These are phyloP conservation scores for Russula compacta DNA, from an alignment of 768 basidiomycete species.

Conservation along the genomic window DNA sequence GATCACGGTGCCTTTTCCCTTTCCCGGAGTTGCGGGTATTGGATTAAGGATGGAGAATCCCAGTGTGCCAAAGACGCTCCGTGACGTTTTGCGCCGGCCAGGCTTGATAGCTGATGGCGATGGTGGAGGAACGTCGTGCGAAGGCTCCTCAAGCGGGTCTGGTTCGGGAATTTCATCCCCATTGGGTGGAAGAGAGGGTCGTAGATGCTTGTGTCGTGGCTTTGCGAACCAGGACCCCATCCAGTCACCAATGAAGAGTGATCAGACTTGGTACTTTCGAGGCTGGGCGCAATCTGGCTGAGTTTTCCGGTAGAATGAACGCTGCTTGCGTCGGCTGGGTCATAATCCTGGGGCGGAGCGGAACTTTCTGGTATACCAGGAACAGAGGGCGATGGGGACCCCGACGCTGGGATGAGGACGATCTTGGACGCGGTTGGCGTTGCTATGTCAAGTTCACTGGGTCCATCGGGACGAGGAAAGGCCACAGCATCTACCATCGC, in stretches of 20 bases:
- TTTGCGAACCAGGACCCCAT: slow-evolving; percentile 69
- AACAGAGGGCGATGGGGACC: not conserved
- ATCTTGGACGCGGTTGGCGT: slow-evolving; percentile 15
- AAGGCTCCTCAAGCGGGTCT: slow-evolving; percentile 8
- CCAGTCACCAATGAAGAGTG: slow-evolving; percentile 50
- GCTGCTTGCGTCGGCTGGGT: slow-evolving; percentile 9
- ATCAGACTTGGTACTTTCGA: slow-evolving; percentile 25
- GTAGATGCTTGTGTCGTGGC: slow-evolving; percentile 31
- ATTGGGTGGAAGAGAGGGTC: slow-evolving; percentile 14
- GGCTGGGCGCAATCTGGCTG: slow-evolving; percentile 14
- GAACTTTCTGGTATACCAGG: not conserved
- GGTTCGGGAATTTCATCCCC: slow-evolving; percentile 5
- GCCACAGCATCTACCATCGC: slow-evolving; percentile 43
- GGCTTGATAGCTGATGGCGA: slow-evolving; percentile 11
- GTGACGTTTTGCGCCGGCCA: slow-evolving; percentile 38
- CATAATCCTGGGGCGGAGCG: not conserved
- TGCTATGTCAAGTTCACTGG: slow-evolving; percentile 10
- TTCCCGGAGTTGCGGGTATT: slow-evolving; percentile 12
- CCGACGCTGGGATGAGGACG: slow-evolving; percentile 10
- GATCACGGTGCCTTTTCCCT: slow-evolving; percentile 12
- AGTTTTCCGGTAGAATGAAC: slow-evolving; percentile 11
- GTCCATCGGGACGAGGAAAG: slow-evolving; percentile 26
- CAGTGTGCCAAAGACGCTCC: slow-evolving; percentile 63
- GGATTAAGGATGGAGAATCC: slow-evolving; percentile 63
- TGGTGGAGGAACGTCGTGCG: slow-evolving; percentile 13